These are phyloP conservation scores for Candida nanaspora DNA, from an alignment of 805 yeast genomes.

Conservation along the genomic window DNA sequence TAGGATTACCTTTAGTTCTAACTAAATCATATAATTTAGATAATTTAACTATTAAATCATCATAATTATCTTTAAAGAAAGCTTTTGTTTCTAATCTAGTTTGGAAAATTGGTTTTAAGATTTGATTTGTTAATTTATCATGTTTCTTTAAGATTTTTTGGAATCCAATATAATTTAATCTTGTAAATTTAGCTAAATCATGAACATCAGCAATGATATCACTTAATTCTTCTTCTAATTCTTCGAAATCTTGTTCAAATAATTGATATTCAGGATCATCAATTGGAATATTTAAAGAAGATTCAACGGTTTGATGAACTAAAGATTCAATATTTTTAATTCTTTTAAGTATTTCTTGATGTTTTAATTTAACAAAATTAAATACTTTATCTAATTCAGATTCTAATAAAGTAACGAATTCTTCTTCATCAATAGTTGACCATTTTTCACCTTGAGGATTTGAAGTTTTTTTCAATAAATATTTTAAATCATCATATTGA, in stretches of 20 bases:
- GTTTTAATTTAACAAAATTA: slow-evolving; percentile 83
- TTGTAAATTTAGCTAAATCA: slow-evolving; percentile 88
- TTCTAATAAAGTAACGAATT: slow-evolving; percentile 69
- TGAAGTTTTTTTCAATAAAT: slow-evolving; percentile 56
- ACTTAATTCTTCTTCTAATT: slow-evolving; percentile 65
- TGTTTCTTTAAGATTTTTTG: slow-evolving; percentile 95
- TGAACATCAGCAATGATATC: slow-evolving; percentile 97
- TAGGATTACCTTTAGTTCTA: slow-evolving; percentile 93
- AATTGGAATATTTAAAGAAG: slow-evolving; percentile 21
- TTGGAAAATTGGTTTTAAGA: slow-evolving; percentile 85
- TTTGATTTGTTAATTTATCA: slow-evolving; percentile 79
- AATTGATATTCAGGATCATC: slow-evolving; percentile 26
- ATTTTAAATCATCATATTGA: slow-evolving; percentile 85
- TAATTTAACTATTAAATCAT: slow-evolving; percentile 77
- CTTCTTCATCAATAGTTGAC: slow-evolving; percentile 76
- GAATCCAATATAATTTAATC: slow-evolving; percentile 94
- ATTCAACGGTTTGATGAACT: slow-evolving; percentile 52
- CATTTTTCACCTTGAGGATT: slow-evolving; percentile 52
- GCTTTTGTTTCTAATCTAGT: slow-evolving; percentile 91
- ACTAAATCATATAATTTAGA: slow-evolving; percentile 88
- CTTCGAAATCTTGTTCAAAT: slow-evolving; percentile 62
- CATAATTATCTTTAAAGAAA: slow-evolving; percentile 92
- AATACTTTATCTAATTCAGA: slow-evolving; percentile 87
- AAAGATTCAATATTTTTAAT: slow-evolving; percentile 74
- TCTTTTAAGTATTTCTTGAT: slow-evolving; percentile 77